Evolutionary conservation across 2,329 filamentous ascomycete genomes (phyloP).

Genomic region (Clonostachys rhizophaga): DNA sequence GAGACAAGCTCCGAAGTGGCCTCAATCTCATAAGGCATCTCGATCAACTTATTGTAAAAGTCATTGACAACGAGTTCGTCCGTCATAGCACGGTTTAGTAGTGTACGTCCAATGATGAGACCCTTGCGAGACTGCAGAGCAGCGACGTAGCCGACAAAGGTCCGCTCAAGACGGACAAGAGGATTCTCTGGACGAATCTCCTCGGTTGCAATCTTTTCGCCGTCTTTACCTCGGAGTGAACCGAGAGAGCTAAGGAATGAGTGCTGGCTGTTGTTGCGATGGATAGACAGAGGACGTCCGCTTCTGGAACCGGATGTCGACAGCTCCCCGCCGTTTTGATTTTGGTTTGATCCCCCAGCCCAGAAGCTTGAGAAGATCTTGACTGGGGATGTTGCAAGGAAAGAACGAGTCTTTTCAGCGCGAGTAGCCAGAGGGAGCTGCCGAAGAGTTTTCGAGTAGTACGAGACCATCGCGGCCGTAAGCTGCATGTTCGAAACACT

Average conservation of each 20-base stretch:
- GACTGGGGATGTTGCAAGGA: slow-evolving; percentile 79
- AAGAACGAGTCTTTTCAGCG: slow-evolving; percentile 61
- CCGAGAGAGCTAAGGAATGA: slow-evolving; percentile 53
- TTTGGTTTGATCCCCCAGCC: slow-evolving; percentile 46
- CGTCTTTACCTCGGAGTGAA: slow-evolving; percentile 42
- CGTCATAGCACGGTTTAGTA: slow-evolving; percentile 65
- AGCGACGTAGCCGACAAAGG: slow-evolving; percentile 77
- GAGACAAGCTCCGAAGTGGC: slow-evolving; percentile 64
- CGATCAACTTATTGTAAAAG: slow-evolving; percentile 82
- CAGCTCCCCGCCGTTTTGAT: slow-evolving; percentile 19
- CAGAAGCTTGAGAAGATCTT: slow-evolving; percentile 86
- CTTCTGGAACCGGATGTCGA: slow-evolving; percentile 21
- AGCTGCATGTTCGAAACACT: slow-evolving; percentile 60
- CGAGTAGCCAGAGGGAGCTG: slow-evolving; percentile 52
- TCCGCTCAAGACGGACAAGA: slow-evolving; percentile 73
- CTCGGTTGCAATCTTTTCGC: slow-evolving; percentile 26
- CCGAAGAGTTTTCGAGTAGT: slow-evolving; percentile 73
- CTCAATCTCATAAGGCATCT: slow-evolving; percentile 76
- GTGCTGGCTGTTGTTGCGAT: slow-evolving; percentile 39
- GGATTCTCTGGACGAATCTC: slow-evolving; percentile 58
- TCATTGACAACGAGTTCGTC: slow-evolving; percentile 84
- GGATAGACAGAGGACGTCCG: slow-evolving; percentile 32
- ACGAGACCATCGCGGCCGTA: slow-evolving; percentile 66
- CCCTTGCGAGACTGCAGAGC: slow-evolving; percentile 82
- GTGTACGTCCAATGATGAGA: slow-evolving; percentile 73